phyloP scores from a whole-genome alignment of 768 basidiomycete genomes.

The Rhodotorula taiwanensis region DNA sequence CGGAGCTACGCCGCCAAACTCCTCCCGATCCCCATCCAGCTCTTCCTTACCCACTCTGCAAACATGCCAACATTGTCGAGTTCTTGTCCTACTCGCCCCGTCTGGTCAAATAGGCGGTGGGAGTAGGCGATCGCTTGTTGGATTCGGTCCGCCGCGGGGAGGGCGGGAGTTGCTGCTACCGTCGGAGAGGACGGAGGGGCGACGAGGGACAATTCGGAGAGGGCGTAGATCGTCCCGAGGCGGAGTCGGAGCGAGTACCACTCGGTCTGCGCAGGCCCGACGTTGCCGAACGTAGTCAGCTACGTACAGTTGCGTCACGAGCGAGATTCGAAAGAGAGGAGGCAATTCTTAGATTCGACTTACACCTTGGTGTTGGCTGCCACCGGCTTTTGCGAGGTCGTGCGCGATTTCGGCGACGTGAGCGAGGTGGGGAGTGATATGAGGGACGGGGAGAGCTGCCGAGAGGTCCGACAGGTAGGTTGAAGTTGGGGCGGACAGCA shows the following conservation, averaged over 20 bases:
- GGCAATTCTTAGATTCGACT: not conserved
- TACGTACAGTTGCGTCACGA: too few species aligned
- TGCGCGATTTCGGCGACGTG: conserved; percentile 32
- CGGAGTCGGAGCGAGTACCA: conserved; percentile 33
- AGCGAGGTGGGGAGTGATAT: not conserved
- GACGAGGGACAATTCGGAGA: conserved; percentile 12
- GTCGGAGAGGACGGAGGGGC: not conserved
- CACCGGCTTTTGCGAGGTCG: conserved; percentile 22
- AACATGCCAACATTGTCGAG: conserved; percentile 6
- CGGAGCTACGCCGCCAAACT: too few species aligned
- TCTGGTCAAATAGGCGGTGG: conserved; percentile 4
- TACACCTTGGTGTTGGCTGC: conserved; percentile 26
- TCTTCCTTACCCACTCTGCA: conserved; percentile 21
- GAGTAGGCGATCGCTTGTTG: conserved; percentile 4
- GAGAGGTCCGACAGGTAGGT: conserved; percentile 13
- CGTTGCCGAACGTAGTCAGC: too few species aligned
- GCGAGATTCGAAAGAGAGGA: too few species aligned
- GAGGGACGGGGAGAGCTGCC: conserved; percentile 15
- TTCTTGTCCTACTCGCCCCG: not conserved
- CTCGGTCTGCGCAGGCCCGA: conserved; percentile 26
- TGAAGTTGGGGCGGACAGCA: conserved; percentile 13
- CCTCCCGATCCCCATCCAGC: conserved; percentile 21
- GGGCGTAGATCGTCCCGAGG: conserved; percentile 23
- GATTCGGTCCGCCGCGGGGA: not conserved
- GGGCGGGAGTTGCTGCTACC: too few species aligned